Percentiles rank a stretch among this genome's conserved stretches.
These are phyloP conservation scores for Anacardium occidentale DNA, from an alignment of 345 rosid genomes.

Conservation along the genomic window DNA sequence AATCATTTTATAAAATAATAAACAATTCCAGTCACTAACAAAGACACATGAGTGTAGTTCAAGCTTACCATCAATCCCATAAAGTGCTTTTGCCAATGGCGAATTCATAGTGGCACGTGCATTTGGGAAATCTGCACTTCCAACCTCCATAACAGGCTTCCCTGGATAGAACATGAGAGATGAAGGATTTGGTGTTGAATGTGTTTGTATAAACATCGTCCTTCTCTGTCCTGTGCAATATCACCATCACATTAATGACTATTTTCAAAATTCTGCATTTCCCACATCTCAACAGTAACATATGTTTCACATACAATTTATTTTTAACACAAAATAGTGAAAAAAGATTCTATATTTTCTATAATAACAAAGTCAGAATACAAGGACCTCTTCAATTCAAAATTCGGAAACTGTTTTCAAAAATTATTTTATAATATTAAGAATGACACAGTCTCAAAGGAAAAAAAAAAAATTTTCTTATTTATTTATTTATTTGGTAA, in stretches of 20 bases:
- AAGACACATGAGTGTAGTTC: background rate
- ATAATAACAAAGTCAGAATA: too few relatives aligned
- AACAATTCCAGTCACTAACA: background rate
- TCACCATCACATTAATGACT: background rate
- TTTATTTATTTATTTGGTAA: too few relatives aligned
- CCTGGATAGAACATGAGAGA: constrained; percentile 98
- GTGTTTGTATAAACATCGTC: constrained; percentile 88
- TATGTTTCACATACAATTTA: background rate
- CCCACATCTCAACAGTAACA: background rate
- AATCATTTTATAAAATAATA: too few relatives aligned
- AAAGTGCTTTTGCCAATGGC: constrained; percentile 73
- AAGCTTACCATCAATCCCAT: constrained; percentile 66
- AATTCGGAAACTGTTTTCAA: too few relatives aligned
- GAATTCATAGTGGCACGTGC: constrained; percentile 75
- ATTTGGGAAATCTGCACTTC: constrained; percentile 90
- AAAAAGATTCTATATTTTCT: background rate
- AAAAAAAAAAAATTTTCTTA: too few relatives aligned
- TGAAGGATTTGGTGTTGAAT: constrained; percentile 87
- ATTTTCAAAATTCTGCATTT: too few relatives aligned
- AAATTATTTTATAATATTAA: too few relatives aligned
- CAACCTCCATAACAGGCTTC: constrained; percentile 85
- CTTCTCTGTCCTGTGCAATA: constrained; percentile 73
- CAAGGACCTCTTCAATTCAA: too few relatives aligned
- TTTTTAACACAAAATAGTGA: background rate
- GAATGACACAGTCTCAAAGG: too few relatives aligned